Evolutionary conservation across 768 basidiomycete genomes (phyloP).

Genomic region (Tulasnella sp.): DNA sequence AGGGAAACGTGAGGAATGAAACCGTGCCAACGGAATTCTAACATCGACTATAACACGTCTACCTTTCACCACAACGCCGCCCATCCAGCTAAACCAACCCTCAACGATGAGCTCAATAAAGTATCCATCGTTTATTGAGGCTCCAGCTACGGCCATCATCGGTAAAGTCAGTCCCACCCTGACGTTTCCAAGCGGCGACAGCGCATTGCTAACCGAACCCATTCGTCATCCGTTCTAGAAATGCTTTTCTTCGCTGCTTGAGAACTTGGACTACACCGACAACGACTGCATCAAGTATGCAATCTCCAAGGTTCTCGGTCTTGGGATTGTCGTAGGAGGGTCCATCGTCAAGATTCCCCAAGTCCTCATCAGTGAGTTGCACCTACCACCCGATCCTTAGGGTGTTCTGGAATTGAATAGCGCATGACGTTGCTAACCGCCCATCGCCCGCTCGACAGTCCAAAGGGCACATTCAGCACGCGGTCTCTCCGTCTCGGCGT

Average conservation of each 20-base stretch:
- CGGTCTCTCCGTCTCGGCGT: constrained; percentile 85
- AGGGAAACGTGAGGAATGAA: too few species aligned
- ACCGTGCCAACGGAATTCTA: not conserved
- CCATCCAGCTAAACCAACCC: constrained; percentile 4
- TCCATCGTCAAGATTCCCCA: constrained; percentile 97
- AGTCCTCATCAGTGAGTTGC: constrained; percentile 69
- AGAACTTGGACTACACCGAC: constrained; percentile 77
- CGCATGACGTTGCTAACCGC: not conserved
- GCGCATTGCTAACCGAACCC: not conserved
- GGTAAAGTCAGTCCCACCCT: constrained; percentile 61
- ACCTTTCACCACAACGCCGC: not conserved
- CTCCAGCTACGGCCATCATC: constrained; percentile 79
- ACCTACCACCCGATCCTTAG: not conserved
- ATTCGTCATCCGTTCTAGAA: constrained; percentile 52
- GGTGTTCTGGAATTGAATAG: constrained; percentile 26
- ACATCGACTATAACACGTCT: not conserved
- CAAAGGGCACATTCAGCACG: constrained; percentile 73
- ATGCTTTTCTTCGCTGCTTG: constrained; percentile 89
- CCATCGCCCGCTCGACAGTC: constrained; percentile 51
- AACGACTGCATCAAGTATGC: constrained; percentile 87
- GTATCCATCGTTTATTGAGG: constrained; percentile 82
- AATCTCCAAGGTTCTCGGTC: constrained; percentile 86
- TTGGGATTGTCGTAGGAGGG: constrained; percentile 91
- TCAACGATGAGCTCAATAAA: constrained; percentile 45
- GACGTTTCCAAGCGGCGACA: not conserved